phyloP scores from a whole-genome alignment of 2,329 filamentous ascomycete genomes.

The Penicillium sp. region DNA sequence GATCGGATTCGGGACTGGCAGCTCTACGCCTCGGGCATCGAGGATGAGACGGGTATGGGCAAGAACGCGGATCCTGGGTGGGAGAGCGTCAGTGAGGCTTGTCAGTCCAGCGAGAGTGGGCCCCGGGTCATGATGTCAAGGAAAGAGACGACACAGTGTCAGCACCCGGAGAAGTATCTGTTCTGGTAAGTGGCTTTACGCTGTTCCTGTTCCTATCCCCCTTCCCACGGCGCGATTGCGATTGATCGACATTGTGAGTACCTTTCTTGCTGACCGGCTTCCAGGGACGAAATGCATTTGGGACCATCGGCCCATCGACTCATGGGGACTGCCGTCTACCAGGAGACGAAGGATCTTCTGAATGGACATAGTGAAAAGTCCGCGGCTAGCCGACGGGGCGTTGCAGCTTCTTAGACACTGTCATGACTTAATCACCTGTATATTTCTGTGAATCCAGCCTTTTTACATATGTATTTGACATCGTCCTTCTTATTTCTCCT shows the following conservation, averaged over 20 bases:
- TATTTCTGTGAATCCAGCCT: background rate
- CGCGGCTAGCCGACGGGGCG: constrained; percentile 24
- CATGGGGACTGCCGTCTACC: constrained; percentile 43
- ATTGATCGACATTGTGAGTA: constrained; percentile 6
- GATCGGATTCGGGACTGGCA: constrained; percentile 46
- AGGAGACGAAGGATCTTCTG: constrained; percentile 40
- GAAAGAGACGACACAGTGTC: constrained; percentile 32
- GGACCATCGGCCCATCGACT: constrained; percentile 43
- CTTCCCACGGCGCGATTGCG: background rate
- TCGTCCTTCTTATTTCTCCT: background rate
- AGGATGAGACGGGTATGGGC: constrained; percentile 39
- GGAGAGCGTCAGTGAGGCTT: constrained; percentile 43
- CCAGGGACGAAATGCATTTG: constrained; percentile 48
- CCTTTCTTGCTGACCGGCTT: constrained; percentile 13
- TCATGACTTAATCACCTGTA: constrained; percentile 4
- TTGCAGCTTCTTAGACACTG: constrained; percentile 30
- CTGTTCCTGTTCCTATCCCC: constrained; percentile 3
- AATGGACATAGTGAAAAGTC: constrained; percentile 4
- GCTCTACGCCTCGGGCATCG: constrained; percentile 39
- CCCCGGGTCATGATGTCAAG: constrained; percentile 37
- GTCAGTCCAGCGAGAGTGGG: constrained; percentile 32
- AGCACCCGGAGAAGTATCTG: constrained; percentile 42
- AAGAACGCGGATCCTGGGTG: constrained; percentile 38
- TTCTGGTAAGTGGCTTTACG: constrained; percentile 41
- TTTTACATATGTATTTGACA: background rate